Evolutionary conservation across 1,284 basidiomycete genomes (phyloP).

Genomic region (Flammula alnicola): DNA sequence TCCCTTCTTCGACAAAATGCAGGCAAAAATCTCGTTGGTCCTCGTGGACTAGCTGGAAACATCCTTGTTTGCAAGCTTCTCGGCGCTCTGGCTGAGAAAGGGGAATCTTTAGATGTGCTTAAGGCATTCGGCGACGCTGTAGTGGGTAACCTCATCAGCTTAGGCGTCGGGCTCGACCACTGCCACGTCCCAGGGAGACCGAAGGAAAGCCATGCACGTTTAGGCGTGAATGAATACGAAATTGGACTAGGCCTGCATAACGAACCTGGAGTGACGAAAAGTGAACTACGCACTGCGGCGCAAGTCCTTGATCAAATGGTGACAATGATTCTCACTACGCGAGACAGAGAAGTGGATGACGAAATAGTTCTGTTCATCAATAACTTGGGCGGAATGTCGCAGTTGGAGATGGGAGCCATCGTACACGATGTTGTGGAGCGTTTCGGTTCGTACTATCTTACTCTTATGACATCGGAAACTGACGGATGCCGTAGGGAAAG

Average conservation of each 20-base stretch:
- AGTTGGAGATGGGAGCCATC: conserved; percentile 56
- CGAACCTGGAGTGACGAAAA: conserved; percentile 54
- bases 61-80: conserved; percentile 74
- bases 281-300: conserved; percentile 33
- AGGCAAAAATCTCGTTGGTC: conserved; percentile 46
- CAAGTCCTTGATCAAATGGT: conserved; percentile 46
- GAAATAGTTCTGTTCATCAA: conserved; percentile 53
- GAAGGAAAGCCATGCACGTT: conserved; percentile 17
- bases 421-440: conserved; percentile 45
- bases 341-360: conserved; percentile 22
- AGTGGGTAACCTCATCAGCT: conserved; percentile 49
- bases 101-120: conserved; percentile 48
- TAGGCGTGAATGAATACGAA: conserved; percentile 44
- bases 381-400: conserved; percentile 59
- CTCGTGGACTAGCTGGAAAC: conserved; percentile 65
- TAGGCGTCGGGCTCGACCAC: conserved; percentile 59
- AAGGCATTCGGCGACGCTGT: conserved; percentile 53
- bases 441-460: conserved; percentile 39
- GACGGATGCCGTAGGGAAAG: conserved; percentile 18
- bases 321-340: conserved; percentile 17
- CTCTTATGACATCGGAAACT: too few species aligned
- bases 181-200: conserved; percentile 58
- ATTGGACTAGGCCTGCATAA: conserved; percentile 63
- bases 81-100: conserved; percentile 56
- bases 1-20: conserved; percentile 40